Percentiles rank a stretch among this genome's conserved stretches.
Conservation (phyloP, 2,329 filamentous ascomycete genomes). For the Penicillium sp. region DNA sequence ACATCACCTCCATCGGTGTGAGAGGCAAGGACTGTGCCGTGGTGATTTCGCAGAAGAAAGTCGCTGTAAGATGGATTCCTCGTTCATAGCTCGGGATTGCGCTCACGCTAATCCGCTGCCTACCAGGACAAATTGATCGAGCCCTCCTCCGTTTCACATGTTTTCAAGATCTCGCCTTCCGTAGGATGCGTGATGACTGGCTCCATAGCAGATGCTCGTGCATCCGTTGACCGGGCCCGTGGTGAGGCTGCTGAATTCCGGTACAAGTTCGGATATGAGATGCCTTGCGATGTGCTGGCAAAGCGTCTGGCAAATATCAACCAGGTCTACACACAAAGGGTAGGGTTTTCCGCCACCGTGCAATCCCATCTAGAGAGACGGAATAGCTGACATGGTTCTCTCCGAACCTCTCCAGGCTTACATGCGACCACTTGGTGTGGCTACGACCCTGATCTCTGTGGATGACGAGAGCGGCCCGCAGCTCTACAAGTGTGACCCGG, state of each 20-base stretch:
- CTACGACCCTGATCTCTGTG: slow-evolving; percentile 86
- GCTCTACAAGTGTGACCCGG: slow-evolving; percentile 96
- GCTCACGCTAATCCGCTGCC: slow-evolving; percentile 12
- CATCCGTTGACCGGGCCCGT: slow-evolving; percentile 83
- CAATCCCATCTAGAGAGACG: neutral
- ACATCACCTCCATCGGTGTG: slow-evolving; percentile 95
- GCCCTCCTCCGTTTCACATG: slow-evolving; percentile 88
- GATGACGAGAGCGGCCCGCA: slow-evolving; percentile 88
- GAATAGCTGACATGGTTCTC: slow-evolving; percentile 2
- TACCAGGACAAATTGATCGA: slow-evolving; percentile 95
- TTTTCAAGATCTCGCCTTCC: slow-evolving; percentile 91
- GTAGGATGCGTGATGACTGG: slow-evolving; percentile 98
- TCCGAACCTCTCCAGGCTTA: slow-evolving; percentile 56
- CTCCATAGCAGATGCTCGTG: slow-evolving; percentile 92
- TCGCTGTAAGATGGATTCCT: slow-evolving; percentile 62
- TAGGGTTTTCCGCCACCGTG: slow-evolving; percentile 39
- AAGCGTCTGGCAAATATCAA: slow-evolving; percentile 98
- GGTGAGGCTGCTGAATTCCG: slow-evolving; percentile 94
- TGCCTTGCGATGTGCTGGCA: slow-evolving; percentile 93
- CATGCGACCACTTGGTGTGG: slow-evolving; percentile 95
- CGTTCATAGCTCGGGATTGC: neutral
- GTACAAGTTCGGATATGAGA: slow-evolving; percentile 99
- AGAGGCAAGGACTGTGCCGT: slow-evolving; percentile 95
- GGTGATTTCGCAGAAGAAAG: slow-evolving; percentile 97
- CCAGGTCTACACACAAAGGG: slow-evolving; percentile 96